These are phyloP conservation scores for Hemerocallis citrina DNA, from an alignment of 106 monocot genomes.

Conservation along the genomic window DNA sequence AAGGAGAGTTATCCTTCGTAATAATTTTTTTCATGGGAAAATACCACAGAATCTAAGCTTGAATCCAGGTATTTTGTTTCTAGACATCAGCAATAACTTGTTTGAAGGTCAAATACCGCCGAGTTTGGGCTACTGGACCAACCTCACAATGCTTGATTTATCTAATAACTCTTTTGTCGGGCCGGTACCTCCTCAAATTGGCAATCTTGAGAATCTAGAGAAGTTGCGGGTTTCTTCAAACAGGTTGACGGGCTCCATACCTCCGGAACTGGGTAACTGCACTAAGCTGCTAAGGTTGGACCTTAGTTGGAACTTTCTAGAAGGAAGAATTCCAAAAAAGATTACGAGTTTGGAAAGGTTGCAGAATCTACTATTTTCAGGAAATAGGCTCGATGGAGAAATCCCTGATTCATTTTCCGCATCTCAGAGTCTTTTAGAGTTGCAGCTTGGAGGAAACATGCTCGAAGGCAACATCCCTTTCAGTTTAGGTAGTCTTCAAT, in stretches of 20 bases:
- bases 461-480: slow-evolving; percentile 50
- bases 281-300: slow-evolving; percentile 35
- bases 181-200: slow-evolving; percentile 37
- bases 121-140: slow-evolving; percentile 24
- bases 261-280: slow-evolving; percentile 38
- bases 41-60: slow-evolving; percentile 24
- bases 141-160: slow-evolving; percentile 65
- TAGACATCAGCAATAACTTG: slow-evolving; percentile 55
- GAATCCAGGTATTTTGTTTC: slow-evolving; percentile 41
- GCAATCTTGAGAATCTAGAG: slow-evolving; percentile 34
- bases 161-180: slow-evolving; percentile 53
- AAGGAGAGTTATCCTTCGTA: slow-evolving; percentile 40
- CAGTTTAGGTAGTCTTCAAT: slow-evolving; percentile 54
- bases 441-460: slow-evolving; percentile 57
- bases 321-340: slow-evolving; percentile 38
- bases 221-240: slow-evolving; percentile 42
- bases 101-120: slow-evolving; percentile 44
- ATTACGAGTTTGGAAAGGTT: slow-evolving; percentile 26
- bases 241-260: slow-evolving; percentile 45
- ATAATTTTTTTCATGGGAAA: slow-evolving; percentile 36
- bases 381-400: slow-evolving; percentile 37
- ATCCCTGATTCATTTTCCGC: slow-evolving; percentile 58
- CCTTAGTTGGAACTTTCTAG: slow-evolving; percentile 47
- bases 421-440: slow-evolving; percentile 38
- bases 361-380: slow-evolving; percentile 42